Base-by-base conservation (phyloP, 2,329 filamentous ascomycete species). In the Emergomyces africanus region DNA sequence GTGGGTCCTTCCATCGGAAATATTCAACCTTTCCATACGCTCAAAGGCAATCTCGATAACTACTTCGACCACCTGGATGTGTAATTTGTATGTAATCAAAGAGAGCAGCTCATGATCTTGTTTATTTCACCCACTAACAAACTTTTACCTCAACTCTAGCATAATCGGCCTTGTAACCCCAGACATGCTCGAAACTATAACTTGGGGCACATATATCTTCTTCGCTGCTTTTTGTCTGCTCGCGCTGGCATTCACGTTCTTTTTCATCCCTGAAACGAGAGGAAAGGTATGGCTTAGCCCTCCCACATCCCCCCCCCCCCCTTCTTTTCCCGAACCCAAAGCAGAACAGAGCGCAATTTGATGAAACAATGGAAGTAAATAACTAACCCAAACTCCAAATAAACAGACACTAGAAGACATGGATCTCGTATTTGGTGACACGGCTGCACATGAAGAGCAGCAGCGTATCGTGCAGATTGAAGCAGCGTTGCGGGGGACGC, bases 341-440 rank as follows among this genome's bases (percentile, higher is more conserved):
- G 6, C 3, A 30, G 30, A 30, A 30, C 30, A 46, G 12, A 14
- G 25, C 10, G 9, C 44, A 14, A 28, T 33, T 8, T 33, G 5
- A 18, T 50, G 25, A 12, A 33, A n/a, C 5, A n/a, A 10, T 33
- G 0, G n/a, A 50, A 23, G 30, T 37, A 25, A 28, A 15, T 14
- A 54, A 30, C 57, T 61, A 53, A 61, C 30, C 10, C 33, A 12
- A 1, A 3, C 10, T 8, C 20, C 33, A 20, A 42, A 72, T 6
- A 53, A 35, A 37, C 33, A 53, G 64, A 82, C 76, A 5, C 74
- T 84, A 14, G 81, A 83, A 66, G 76, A 83, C 61, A 81, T 83
- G 75, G 80, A 83, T 50, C 72, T 72, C 42, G 73, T 75, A 39
- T 76, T 76, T 58, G 71, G 71, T 2, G 74, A 76, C 54, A 73